Conservation (phyloP, 257 asterid genomes). For the Gentiana macrophylla region DNA sequence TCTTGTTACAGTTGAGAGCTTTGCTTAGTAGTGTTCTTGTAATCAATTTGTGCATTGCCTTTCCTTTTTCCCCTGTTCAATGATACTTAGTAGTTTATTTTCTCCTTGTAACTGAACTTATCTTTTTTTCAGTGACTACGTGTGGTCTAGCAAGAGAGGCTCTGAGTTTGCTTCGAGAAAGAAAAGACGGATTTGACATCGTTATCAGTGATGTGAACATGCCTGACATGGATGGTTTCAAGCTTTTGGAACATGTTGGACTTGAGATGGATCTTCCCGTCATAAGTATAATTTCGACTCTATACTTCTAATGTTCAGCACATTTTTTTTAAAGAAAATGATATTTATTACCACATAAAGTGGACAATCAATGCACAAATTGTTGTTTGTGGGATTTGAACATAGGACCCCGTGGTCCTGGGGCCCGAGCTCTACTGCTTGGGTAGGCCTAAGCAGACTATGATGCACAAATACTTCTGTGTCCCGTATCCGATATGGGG, state of each 20-base stretch:
- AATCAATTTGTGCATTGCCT: too few relatives aligned
- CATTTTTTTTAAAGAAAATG: neutral
- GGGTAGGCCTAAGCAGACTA: too few relatives aligned
- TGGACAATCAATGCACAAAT: neutral
- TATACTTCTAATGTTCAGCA: neutral
- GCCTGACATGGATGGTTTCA: constrained; percentile 99
- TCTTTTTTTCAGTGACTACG: constrained; percentile 55
- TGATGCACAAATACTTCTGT: too few relatives aligned
- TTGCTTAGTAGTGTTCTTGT: too few relatives aligned
- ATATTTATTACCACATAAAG: too few relatives aligned
- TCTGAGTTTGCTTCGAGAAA: constrained; percentile 58
- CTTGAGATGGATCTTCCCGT: constrained; percentile 95
- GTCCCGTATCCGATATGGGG: too few relatives aligned
- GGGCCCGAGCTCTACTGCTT: neutral
- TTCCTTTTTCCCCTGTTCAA: too few relatives aligned
- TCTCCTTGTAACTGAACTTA: neutral
- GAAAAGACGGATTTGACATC: constrained; percentile 69
- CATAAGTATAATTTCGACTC: constrained; percentile 45
- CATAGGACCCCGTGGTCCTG: too few relatives aligned
- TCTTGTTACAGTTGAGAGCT: too few relatives aligned
- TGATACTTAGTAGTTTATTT: neutral
- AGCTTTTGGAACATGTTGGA: constrained; percentile 87
- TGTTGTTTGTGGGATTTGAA: neutral
- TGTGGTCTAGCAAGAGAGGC: constrained; percentile 76
- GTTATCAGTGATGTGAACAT: constrained; percentile 90